Conservation (phyloP, 2,329 filamentous ascomycete genomes). For the Aspergillus terreus region DNA sequence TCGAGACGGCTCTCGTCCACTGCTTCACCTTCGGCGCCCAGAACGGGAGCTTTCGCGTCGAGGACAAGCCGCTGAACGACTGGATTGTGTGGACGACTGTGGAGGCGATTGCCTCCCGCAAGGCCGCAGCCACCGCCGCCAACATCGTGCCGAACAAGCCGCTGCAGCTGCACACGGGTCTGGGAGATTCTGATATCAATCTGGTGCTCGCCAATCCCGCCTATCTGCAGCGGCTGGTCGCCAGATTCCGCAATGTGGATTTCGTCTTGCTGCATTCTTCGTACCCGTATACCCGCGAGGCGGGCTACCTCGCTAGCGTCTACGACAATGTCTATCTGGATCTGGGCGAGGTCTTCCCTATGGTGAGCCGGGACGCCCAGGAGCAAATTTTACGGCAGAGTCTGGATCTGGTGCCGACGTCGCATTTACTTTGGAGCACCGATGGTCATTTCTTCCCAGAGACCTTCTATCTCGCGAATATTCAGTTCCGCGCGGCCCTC, state of each 20-base stretch:
- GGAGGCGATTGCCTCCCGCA: conserved; percentile 49
- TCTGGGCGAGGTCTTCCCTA: conserved; percentile 78
- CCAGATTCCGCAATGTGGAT: conserved; percentile 63
- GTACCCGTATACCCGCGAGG: conserved; percentile 76
- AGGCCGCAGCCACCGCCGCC: conserved; percentile 26
- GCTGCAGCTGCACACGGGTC: conserved; percentile 77
- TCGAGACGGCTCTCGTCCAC: conserved; percentile 25
- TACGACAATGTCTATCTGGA: conserved; percentile 80
- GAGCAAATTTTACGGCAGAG: conserved; percentile 66
- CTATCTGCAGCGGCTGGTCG: conserved; percentile 70
- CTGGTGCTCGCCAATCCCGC: conserved; percentile 69
- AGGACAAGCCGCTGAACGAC: conserved; percentile 65
- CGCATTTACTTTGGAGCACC: conserved; percentile 75
- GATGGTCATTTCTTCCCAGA: conserved; percentile 78
- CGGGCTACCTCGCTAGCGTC: conserved; percentile 71
- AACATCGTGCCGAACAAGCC: conserved; percentile 58
- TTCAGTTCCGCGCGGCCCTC: conserved; percentile 68
- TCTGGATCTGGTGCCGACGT: conserved; percentile 69
- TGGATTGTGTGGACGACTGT: conserved; percentile 64
- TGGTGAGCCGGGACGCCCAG: conserved; percentile 72
- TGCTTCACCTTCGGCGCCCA: conserved; percentile 23
- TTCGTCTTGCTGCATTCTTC: conserved; percentile 76
- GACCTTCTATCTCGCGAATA: conserved; percentile 68
- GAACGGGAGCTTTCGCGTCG: conserved; percentile 39
- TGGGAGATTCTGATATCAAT: conserved; percentile 75